Evolutionary conservation across 306 rosid species (phyloP).

Genomic region (Cucumis hystrix): DNA sequence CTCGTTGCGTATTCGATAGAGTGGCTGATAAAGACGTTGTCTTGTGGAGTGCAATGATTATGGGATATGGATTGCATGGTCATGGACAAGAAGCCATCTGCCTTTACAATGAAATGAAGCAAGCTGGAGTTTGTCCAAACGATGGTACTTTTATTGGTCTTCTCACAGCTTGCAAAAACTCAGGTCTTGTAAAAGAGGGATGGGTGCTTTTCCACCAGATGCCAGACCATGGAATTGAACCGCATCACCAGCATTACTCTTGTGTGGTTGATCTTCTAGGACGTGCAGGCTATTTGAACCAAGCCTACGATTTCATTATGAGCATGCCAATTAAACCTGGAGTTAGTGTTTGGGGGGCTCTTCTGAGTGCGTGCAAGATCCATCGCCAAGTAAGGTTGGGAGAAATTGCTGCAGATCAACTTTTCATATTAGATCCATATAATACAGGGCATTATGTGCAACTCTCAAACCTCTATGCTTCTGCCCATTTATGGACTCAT

Average conservation of each 20-base stretch:
- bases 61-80: slow-evolving; percentile 12
- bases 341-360: slow-evolving; percentile 14
- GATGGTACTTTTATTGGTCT: slow-evolving; percentile 2
- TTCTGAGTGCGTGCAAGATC: slow-evolving; percentile 9
- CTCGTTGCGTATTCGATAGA: slow-evolving; percentile 4
- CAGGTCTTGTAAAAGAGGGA: slow-evolving; percentile 10
- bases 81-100: slow-evolving; percentile 7
- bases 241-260: slow-evolving; percentile 9
- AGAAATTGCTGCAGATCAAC: slow-evolving; percentile 9
- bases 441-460: slow-evolving; percentile 11
- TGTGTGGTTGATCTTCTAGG: slow-evolving; percentile 13
- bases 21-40: neutral
- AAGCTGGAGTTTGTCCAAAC: neutral
- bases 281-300: slow-evolving; percentile 10
- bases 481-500: slow-evolving; percentile 2
- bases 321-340: slow-evolving; percentile 11
- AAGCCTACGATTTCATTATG: slow-evolving; percentile 8
- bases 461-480: slow-evolving; percentile 12
- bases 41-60: slow-evolving; percentile 11
- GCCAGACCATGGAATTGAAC: neutral
- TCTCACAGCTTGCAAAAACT: slow-evolving; percentile 11
- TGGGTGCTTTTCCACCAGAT: slow-evolving; percentile 14
- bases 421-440: slow-evolving; percentile 8
- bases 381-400: slow-evolving; percentile 6
- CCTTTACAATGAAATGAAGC: slow-evolving; percentile 8